Base-by-base conservation (phyloP, 2,329 filamentous ascomycete species). In the Myriosclerotinia duriaeana region DNA sequence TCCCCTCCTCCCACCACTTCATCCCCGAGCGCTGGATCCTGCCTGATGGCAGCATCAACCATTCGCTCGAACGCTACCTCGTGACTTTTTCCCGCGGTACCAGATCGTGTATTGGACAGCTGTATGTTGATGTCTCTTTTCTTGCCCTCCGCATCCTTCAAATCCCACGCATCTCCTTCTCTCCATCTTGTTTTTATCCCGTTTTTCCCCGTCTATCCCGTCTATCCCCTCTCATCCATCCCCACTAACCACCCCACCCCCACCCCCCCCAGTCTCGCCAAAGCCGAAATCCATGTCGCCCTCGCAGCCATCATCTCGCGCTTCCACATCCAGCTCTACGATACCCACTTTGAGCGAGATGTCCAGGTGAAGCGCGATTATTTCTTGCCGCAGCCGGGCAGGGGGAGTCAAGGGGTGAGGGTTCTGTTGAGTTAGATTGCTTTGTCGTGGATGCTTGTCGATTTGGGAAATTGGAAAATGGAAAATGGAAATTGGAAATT, bases 61-160 rank as follows among this genome's bases (percentile, higher is more conserved):
- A 48, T 17, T 6, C 60, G 15, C 66, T 68, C 1, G 64, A 67
- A 50, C 46, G 66, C 6, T 73, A 74, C 46, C 30, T 73, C 4
- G 69, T 72, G 8, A 17, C 68, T 2, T 74, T 74, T 36, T 64
- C 64, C 4, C 69, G 70, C 20, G 72, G 72, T 0, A 64, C 60
- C 3, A 67, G 72, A 53, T 66, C 69, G 26, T 74, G 72, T 64
- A 53, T 71, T 50, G 72, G 72, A 0, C 73, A 72, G 26, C 70
- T 60, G 58, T 60, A 58, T 44, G 54, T 44, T 30, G n/a, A 50
- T 22, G n/a, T 20, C 8, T 20, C 5, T 55, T 9, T 7, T 17
- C n/a, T 7, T 22, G 1, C 1, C 11, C 12, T 38, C 9, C n/a
- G n/a, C n/a, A n/a, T 6, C 17, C n/a, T 3, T n/a, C 11, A 12